These are phyloP conservation scores for Sporothrix protearum DNA, from an alignment of 2,329 filamentous ascomycete genomes.

Conservation along the genomic window DNA sequence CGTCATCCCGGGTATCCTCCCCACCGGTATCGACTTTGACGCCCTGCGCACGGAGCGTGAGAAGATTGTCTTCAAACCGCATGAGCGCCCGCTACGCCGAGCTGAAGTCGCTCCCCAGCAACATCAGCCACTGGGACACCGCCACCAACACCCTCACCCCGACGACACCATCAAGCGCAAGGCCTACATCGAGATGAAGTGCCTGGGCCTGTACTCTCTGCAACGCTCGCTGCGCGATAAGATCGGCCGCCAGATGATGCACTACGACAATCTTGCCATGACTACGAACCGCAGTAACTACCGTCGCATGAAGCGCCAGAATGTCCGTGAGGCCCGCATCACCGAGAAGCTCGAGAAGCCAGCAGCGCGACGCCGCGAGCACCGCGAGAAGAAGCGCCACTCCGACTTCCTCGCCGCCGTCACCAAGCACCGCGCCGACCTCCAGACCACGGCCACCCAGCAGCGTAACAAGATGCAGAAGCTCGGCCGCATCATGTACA, in stretches of 20 bases:
- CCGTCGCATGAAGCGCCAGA: constrained; percentile 95
- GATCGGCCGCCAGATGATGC: constrained; percentile 87
- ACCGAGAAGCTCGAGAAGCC: constrained; percentile 99
- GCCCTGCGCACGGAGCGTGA: constrained; percentile 83
- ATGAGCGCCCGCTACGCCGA: constrained; percentile 82
- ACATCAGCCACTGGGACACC: constrained; percentile 82
- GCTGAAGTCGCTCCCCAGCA: constrained; percentile 77
- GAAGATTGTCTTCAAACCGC: constrained; percentile 84
- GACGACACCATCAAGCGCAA: constrained; percentile 84
- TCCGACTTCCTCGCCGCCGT: constrained; percentile 87
- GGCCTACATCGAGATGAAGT: constrained; percentile 93
- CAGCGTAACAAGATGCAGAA: constrained; percentile 77
- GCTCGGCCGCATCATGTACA: constrained; percentile 82
- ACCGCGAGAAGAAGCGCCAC: constrained; percentile 97
- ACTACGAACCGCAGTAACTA: constrained; percentile 90
- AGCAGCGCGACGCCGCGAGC: constrained; percentile 95
- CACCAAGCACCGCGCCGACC: constrained; percentile 73
- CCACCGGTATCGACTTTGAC: constrained; percentile 82
- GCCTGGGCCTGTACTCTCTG: constrained; percentile 79
- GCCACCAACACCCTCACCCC: constrained; percentile 61
- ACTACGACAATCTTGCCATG: constrained; percentile 95
- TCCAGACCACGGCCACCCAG: constrained; percentile 62
- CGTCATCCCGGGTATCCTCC: constrained; percentile 83
- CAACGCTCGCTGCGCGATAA: constrained; percentile 82
- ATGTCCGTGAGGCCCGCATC: constrained; percentile 87